These are phyloP conservation scores for Lenzites betulinus DNA, from an alignment of 768 basidiomycete species.

Conservation along the genomic window DNA sequence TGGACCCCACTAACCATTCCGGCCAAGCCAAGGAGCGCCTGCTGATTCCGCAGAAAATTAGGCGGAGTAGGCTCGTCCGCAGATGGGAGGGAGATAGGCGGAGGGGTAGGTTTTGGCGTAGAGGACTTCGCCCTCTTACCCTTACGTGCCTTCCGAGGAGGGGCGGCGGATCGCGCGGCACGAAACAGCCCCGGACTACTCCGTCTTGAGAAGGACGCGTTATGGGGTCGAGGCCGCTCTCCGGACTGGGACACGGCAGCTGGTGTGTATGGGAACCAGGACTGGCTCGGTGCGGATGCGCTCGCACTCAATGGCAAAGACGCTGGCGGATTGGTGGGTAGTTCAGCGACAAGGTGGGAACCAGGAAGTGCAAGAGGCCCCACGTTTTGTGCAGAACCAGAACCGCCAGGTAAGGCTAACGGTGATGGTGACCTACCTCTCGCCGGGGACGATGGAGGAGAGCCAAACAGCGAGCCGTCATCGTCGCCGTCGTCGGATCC, in stretches of 20 bases:
- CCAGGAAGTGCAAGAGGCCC: constrained; percentile 98
- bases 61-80: constrained; percentile 61
- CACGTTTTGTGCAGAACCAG: constrained; percentile 76
- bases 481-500: constrained; percentile 35
- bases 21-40: constrained; percentile 69
- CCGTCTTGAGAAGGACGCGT: constrained; percentile 8
- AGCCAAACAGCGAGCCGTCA: constrained; percentile 81
- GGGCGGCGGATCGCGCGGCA: constrained; percentile 26
- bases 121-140: constrained; percentile 38
- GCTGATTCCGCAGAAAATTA: constrained; percentile 74
- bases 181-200: constrained; percentile 19
- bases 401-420: constrained; percentile 57
- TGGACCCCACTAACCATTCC: constrained; percentile 70
- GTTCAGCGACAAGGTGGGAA: constrained; percentile 88
- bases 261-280: constrained; percentile 2
- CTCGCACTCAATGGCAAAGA: constrained; percentile 43
- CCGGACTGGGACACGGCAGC: background rate
- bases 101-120: constrained; percentile 50
- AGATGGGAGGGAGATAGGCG: constrained; percentile 63
- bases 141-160: constrained; percentile 33
- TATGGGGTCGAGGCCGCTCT: background rate
- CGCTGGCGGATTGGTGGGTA: constrained; percentile 79
- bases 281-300: constrained; percentile 35
- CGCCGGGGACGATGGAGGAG: constrained; percentile 67
- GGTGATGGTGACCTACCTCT: constrained; percentile 78